Percentiles rank a stretch among this genome's conserved stretches.
Evolutionary conservation across 345 rosid genomes (phyloP).

Genomic region (Hirschfeldia incana): DNA sequence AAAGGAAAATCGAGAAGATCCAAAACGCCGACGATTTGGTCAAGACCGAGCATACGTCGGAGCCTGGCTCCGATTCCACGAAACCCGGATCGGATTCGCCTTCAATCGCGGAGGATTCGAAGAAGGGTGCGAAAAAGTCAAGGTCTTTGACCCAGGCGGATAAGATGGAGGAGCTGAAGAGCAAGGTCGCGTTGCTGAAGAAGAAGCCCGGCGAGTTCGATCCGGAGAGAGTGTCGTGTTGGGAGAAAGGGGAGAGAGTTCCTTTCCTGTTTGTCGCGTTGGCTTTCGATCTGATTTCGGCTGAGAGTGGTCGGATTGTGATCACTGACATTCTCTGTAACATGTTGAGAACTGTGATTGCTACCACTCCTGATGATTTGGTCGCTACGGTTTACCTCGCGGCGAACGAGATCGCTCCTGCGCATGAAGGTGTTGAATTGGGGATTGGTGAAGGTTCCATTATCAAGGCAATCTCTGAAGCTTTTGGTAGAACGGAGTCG

Average conservation of each 20-base stretch:
- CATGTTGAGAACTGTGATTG: slow-evolving; percentile 80
- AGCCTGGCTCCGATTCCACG: slow-evolving; percentile 1
- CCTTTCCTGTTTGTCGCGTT: slow-evolving; percentile 71
- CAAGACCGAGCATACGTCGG: slow-evolving; percentile 17
- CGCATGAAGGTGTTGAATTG: slow-evolving; percentile 90
- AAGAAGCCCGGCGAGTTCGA: slow-evolving; percentile 64
- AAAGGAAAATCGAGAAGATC: slow-evolving; percentile 46
- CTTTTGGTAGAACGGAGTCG: slow-evolving; percentile 78
- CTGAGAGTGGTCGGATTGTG: slow-evolving; percentile 71
- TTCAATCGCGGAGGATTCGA: slow-evolving; percentile 21
- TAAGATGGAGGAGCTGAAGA: slow-evolving; percentile 51
- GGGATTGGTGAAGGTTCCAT: slow-evolving; percentile 85
- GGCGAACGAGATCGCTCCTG: slow-evolving; percentile 79
- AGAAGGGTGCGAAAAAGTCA: slow-evolving; percentile 27
- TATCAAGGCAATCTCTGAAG: slow-evolving; percentile 79
- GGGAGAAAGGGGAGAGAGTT: slow-evolving; percentile 77
- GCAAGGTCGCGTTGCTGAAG: slow-evolving; percentile 60
- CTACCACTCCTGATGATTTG: slow-evolving; percentile 77
- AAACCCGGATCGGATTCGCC: slow-evolving; percentile 28
- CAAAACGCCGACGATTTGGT: slow-evolving; percentile 9
- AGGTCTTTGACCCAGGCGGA: slow-evolving; percentile 40
- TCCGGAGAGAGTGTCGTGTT: slow-evolving; percentile 55
- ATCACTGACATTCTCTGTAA: slow-evolving; percentile 89
- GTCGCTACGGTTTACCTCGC: slow-evolving; percentile 64
- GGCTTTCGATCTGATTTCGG: slow-evolving; percentile 72